Base-by-base conservation (phyloP, 2,329 filamentous ascomycete genomes). In the Neonectria coccinea region DNA sequence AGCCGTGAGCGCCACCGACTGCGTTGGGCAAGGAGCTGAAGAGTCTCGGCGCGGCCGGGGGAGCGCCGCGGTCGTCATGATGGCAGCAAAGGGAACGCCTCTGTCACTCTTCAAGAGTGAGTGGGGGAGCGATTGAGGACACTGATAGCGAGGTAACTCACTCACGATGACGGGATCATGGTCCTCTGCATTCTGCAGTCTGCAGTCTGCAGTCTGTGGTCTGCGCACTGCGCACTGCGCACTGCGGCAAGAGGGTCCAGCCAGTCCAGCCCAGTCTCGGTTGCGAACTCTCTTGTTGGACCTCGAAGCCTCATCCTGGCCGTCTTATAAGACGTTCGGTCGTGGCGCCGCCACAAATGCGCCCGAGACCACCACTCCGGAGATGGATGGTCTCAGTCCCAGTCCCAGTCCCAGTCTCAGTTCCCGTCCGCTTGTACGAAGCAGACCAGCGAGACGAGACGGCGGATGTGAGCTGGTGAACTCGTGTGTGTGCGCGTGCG, bases 291-390 rank as follows among this genome's bases (percentile, higher is more conserved):
- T 70, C 63, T 59, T 70, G 59, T 48, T 60, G 14, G 29, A 39
- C 36, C 56, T 56, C 62, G 57, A 57, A 41, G 53, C 47, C 57
- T 64, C 56, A 66, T 66, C 59, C 64, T 55, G 58, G 55, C 59
- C 54, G 58, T 56, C 57, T 62, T 64, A 56, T 56, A 67, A 72
- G 64, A 58, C 57, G 63, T 67, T 68, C 68, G 70, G 71, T 48
- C 67, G 71, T 73, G 71, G 71, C 71, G 71, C 45, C 70, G 71
- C 71, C 71, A 73, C 68, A 18, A 51, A 51, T 68, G 51, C 66
- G 64, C 67, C 59, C 67, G 70, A 67, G 64, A 64, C 67, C 62
- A 67, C 36, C 36, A 20, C 39, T n/a, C 56, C 57, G 22, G n/a
- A 20, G 42, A 45, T 45, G 67, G 45, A 64, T 54, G 60, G 66